These are phyloP conservation scores for Yamadazyma sp. DNA, from an alignment of 1,139 yeast species.

Conservation along the genomic window DNA sequence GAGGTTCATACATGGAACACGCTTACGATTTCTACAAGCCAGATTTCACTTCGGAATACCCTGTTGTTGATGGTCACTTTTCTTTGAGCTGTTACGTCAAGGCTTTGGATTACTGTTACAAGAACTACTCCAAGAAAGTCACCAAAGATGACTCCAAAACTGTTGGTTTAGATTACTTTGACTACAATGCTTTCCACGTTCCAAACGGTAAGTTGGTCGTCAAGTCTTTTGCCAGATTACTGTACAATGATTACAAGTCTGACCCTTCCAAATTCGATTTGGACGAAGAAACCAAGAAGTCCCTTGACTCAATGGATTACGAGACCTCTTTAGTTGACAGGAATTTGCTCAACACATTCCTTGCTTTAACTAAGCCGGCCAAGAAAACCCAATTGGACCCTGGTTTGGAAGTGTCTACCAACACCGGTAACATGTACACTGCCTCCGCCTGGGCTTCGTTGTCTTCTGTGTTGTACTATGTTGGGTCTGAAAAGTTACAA, in stretches of 20 bases:
- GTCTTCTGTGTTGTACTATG: conserved; percentile 74
- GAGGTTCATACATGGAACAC: conserved; percentile 94
- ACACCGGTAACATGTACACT: conserved; percentile 98
- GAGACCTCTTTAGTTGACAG: conserved; percentile 80
- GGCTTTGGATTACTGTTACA: conserved; percentile 88
- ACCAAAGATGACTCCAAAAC: conserved; percentile 54
- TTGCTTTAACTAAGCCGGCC: conserved; percentile 72
- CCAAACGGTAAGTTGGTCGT: conserved; percentile 96
- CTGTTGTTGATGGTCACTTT: conserved; percentile 96
- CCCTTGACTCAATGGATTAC: conserved; percentile 61
- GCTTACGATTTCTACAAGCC: conserved; percentile 99
- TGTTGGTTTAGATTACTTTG: conserved; percentile 75
- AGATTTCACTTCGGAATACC: conserved; percentile 93
- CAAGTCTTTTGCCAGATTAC: conserved; percentile 89
- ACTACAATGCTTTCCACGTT: conserved; percentile 95
- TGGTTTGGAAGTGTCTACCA: conserved; percentile 84
- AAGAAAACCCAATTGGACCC: conserved; percentile 74
- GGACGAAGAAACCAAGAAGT: conserved; percentile 55
- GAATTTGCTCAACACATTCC: conserved; percentile 79
- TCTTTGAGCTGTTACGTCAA: conserved; percentile 91
- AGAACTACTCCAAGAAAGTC: conserved; percentile 78
- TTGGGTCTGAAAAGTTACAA: conserved; percentile 71
- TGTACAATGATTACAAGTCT: conserved; percentile 81
- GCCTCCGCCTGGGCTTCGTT: conserved; percentile 91
- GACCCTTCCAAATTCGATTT: conserved; percentile 59